phyloP scores from a whole-genome alignment of 202 grass and related monocot genomes.

The Schoenoplectus triqueter region DNA sequence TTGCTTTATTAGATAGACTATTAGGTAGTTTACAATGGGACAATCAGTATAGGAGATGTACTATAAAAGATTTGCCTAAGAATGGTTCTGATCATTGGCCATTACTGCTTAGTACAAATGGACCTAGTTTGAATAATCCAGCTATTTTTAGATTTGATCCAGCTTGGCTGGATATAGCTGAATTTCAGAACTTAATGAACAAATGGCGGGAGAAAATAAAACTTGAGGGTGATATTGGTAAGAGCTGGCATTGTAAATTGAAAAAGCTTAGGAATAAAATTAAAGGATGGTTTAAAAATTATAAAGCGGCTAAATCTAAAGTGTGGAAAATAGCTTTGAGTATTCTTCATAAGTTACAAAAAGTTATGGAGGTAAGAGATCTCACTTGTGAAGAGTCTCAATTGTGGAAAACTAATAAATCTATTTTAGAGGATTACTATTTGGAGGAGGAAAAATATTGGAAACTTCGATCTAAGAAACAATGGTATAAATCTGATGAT shows the following conservation, averaged over 20 bases:
- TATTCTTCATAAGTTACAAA: too few species aligned
- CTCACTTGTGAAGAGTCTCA: too few species aligned
- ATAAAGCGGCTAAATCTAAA: too few species aligned
- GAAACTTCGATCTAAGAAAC: not conserved
- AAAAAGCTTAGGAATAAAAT: not conserved
- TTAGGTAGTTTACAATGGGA: not conserved
- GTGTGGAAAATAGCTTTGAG: too few species aligned
- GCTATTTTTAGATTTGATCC: not conserved
- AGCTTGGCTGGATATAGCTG: not conserved
- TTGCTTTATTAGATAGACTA: not conserved
- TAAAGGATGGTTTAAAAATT: not conserved
- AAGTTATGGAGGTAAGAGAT: too few species aligned
- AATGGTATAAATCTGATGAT: not conserved
- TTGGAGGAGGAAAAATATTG: not conserved
- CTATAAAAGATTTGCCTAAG: not conserved
- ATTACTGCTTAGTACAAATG: too few species aligned
- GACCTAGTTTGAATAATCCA: too few species aligned
- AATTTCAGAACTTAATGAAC: not conserved
- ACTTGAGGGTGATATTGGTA: not conserved
- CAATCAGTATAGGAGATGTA: not conserved
- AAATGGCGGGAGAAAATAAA: not conserved
- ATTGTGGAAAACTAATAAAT: too few species aligned
- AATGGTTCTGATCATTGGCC: not conserved
- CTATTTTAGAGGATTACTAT: too few species aligned
- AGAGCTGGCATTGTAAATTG: not conserved